These are phyloP conservation scores for Salvia hispanica DNA, from an alignment of 257 asterid genomes.

Conservation along the genomic window DNA sequence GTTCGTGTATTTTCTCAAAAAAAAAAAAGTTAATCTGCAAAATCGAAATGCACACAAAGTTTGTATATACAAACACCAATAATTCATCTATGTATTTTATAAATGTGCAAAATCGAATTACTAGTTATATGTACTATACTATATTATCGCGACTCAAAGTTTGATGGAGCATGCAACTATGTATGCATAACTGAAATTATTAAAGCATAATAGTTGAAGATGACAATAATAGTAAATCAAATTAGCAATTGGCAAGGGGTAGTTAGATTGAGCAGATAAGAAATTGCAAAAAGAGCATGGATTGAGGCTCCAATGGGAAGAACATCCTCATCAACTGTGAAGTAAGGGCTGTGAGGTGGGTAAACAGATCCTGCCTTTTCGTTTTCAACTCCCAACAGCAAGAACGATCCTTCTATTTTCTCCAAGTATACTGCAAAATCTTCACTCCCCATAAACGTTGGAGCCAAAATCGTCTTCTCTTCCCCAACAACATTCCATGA, in stretches of 20 bases:
- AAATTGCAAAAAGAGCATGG: slow-evolving; percentile 54
- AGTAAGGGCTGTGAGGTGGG: slow-evolving; percentile 57
- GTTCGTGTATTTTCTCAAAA: no score
- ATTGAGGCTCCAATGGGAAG: slow-evolving; percentile 61
- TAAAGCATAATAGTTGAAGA: no score
- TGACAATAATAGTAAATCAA: not conserved
- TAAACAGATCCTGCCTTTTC: slow-evolving; percentile 41
- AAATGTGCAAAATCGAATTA: no score
- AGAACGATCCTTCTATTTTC: slow-evolving; percentile 37
- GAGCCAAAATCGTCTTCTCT: slow-evolving; percentile 38
- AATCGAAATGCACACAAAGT: no score
- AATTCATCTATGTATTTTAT: no score
- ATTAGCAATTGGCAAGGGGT: not conserved
- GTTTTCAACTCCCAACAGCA: slow-evolving; percentile 46
- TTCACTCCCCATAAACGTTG: slow-evolving; percentile 54
- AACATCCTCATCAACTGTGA: slow-evolving; percentile 54
- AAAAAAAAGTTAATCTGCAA: no score
- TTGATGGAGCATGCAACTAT: no score
- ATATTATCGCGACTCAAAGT: no score
- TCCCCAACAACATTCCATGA: slow-evolving; percentile 46
- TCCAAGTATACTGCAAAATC: slow-evolving; percentile 59
- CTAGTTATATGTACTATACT: no score
- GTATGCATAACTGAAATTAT: no score
- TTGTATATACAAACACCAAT: no score
- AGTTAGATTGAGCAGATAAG: slow-evolving; percentile 36